These are phyloP conservation scores for Prorocentrum cordatum DNA, from an alignment of 169 alveolate species.

Conservation along the genomic window DNA sequence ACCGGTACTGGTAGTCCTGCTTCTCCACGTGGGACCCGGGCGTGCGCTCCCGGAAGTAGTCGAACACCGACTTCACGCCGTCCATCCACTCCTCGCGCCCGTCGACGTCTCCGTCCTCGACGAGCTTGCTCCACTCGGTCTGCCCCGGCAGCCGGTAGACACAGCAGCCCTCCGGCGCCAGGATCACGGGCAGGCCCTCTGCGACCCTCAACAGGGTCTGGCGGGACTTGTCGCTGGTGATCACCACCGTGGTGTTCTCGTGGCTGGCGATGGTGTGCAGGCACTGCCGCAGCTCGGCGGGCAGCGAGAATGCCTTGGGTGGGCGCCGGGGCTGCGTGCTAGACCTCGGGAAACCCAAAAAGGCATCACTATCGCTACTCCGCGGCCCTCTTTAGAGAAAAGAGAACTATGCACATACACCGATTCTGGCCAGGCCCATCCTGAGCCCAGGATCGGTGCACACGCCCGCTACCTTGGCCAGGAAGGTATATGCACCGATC, in stretches of 20 bases:
- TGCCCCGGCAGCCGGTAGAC: background rate
- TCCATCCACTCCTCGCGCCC: slow-evolving; percentile 42
- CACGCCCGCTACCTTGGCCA: too few species aligned
- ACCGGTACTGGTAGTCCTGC: slow-evolving; percentile 36
- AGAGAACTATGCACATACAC: too few species aligned
- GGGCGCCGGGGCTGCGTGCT: slow-evolving; percentile 13
- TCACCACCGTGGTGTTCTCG: slow-evolving; percentile 4
- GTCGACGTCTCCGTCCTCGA: slow-evolving; percentile 14
- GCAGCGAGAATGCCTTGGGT: slow-evolving; percentile 2
- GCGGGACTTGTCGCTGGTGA: slow-evolving; percentile 11
- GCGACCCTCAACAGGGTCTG: background rate
- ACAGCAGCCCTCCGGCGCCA: slow-evolving; percentile 56
- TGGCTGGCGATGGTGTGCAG: background rate
- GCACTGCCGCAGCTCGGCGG: slow-evolving; percentile 3
- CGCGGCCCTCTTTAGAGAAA: too few species aligned
- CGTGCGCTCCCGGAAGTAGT: slow-evolving; percentile 63
- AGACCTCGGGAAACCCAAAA: too few species aligned
- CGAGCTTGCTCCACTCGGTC: slow-evolving; percentile 23
- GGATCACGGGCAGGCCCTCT: slow-evolving; percentile 2
- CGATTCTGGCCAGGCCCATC: too few species aligned
- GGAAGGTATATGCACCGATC: too few species aligned
- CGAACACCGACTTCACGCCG: slow-evolving; percentile 13
- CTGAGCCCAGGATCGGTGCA: too few species aligned
- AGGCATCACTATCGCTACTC: too few species aligned
- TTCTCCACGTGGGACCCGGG: slow-evolving; percentile 61